phyloP scores from a whole-genome alignment of 768 basidiomycete species.

The Roridomyces roridus region DNA sequence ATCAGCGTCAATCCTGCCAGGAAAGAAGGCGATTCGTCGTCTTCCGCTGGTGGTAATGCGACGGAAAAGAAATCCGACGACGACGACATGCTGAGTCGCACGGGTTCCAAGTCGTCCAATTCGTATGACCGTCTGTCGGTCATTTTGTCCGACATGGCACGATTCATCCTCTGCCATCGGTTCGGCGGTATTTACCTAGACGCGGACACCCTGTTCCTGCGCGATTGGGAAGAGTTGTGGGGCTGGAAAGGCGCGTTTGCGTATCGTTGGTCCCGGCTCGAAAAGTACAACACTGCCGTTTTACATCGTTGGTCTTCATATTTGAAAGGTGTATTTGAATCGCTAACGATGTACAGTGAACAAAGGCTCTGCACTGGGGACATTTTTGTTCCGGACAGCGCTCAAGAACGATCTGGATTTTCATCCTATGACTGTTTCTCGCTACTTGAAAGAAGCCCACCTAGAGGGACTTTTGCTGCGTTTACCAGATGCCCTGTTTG shows the following conservation, averaged over 20 bases:
- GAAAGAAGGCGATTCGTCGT: slow-evolving; percentile 35
- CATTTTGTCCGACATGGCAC: slow-evolving; percentile 95
- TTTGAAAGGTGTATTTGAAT: too few species aligned
- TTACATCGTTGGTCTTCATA: slow-evolving; percentile 52
- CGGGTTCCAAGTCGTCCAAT: slow-evolving; percentile 84
- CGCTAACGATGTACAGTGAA: too few species aligned
- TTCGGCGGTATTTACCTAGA: slow-evolving; percentile 98
- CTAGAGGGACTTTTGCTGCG: slow-evolving; percentile 84
- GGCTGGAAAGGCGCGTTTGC: slow-evolving; percentile 97
- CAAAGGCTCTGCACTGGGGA: slow-evolving; percentile 89
- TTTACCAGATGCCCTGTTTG: slow-evolving; percentile 94
- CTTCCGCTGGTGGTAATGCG: slow-evolving; percentile 21
- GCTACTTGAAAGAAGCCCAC: slow-evolving; percentile 89
- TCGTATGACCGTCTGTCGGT: slow-evolving; percentile 92
- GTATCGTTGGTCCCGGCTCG: slow-evolving; percentile 92
- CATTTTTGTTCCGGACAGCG: slow-evolving; percentile 93
- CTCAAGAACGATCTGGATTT: slow-evolving; percentile 87
- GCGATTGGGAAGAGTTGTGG: slow-evolving; percentile 99
- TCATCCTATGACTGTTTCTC: slow-evolving; percentile 94
- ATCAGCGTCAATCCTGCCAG: slow-evolving; percentile 62
- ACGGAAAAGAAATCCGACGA: slow-evolving; percentile 36
- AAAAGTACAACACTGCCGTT: slow-evolving; percentile 96
- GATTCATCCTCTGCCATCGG: slow-evolving; percentile 93
- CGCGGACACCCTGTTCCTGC: slow-evolving; percentile 92
- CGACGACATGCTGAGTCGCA: slow-evolving; percentile 65